A percentile compares a stretch with the other conserved stretches of the same genome.
These are phyloP conservation scores for Phytophthora macrochlamydospora DNA, from an alignment of 352 stramenopile species.

Conservation along the genomic window DNA sequence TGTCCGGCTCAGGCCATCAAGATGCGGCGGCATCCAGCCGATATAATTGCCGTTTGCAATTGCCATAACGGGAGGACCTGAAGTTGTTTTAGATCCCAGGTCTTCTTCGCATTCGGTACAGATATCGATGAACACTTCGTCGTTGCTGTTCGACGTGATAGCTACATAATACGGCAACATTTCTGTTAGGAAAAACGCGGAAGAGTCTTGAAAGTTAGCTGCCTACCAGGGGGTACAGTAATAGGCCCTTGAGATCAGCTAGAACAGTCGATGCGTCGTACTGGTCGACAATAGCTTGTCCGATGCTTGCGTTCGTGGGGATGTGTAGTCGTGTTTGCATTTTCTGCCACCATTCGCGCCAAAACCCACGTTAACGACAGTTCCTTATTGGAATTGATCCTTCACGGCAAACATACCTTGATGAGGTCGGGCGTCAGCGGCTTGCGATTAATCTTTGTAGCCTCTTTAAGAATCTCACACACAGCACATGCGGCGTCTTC, in stretches of 20 bases:
- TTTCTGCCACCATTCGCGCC: not conserved
- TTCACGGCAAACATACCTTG: not conserved
- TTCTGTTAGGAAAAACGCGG: not conserved
- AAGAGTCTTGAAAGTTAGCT: not conserved
- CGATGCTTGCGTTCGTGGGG: not conserved
- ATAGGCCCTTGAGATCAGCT: not conserved
- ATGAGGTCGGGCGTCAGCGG: not conserved
- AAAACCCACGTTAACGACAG: too few relatives aligned
- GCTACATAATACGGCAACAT: not conserved
- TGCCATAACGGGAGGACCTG: not conserved
- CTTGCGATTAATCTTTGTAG: not conserved
- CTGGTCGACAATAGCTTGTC: not conserved
- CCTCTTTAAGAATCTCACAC: not conserved
- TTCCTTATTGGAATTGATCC: too few relatives aligned
- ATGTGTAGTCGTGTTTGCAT: not conserved
- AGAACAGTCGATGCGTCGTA: not conserved
- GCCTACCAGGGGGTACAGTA: not conserved
- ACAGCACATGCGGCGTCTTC: not conserved
- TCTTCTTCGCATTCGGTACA: not conserved
- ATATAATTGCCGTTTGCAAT: conserved; percentile 22
- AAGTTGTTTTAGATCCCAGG: not conserved
- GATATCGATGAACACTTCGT: not conserved
- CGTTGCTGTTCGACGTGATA: not conserved
- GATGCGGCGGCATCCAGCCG: not conserved
- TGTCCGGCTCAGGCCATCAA: not conserved